Evolutionary conservation across 1,284 basidiomycete species (phyloP).

Genomic region (Puccinia polysora): DNA sequence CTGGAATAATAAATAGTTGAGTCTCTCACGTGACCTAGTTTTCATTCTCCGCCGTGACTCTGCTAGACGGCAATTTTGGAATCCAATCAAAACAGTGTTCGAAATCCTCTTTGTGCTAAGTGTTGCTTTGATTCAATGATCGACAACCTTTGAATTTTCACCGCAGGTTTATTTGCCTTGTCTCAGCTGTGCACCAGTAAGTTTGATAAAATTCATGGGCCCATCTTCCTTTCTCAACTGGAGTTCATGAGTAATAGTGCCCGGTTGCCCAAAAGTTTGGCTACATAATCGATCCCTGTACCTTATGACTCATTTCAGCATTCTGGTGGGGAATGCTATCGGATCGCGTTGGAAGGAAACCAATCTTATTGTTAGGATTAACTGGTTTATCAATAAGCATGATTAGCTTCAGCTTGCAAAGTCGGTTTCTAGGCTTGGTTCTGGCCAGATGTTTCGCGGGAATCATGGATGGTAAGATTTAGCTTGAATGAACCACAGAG

Average conservation of each 20-base stretch:
- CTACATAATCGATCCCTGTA: neutral
- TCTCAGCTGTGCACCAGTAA: conserved; percentile 40
- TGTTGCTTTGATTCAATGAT: neutral
- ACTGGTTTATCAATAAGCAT: conserved; percentile 45
- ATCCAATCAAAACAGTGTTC: neutral
- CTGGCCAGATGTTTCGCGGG: conserved; percentile 32
- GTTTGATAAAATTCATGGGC: neutral
- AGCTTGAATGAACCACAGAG: neutral
- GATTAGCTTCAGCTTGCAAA: conserved; percentile 43
- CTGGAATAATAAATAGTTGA: conserved; percentile 34
- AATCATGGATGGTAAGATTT: conserved; percentile 31
- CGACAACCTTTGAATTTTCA: too few relatives aligned
- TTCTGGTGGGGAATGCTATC: conserved; percentile 45
- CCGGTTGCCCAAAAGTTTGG: too few relatives aligned
- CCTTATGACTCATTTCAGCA: neutral
- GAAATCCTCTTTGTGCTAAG: neutral
- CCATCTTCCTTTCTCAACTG: neutral
- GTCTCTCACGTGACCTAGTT: neutral
- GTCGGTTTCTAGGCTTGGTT: conserved; percentile 30
- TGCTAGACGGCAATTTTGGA: too few relatives aligned
- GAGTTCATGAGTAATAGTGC: neutral
- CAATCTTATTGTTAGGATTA: conserved; percentile 45
- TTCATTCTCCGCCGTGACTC: too few relatives aligned
- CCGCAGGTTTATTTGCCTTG: conserved; percentile 35
- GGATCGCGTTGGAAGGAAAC: conserved; percentile 45